Evolutionary conservation across 441 rosid genomes (phyloP).

Genomic region (Euphorbia corollata): DNA sequence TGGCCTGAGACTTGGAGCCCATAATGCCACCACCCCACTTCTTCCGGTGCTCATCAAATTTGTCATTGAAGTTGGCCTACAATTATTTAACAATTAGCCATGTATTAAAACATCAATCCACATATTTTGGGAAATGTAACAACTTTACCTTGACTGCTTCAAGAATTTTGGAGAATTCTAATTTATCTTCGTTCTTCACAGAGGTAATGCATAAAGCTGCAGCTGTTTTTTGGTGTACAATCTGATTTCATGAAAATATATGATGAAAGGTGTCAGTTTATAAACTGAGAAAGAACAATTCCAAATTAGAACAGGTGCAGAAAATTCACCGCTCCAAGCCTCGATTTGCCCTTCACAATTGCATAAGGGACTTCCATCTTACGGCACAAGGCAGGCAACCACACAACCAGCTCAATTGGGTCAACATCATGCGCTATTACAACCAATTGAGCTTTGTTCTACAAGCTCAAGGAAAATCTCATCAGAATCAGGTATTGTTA

Average conservation of each 20-base stretch:
- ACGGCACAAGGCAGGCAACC: constrained; percentile 85
- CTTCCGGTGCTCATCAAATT: constrained; percentile 78
- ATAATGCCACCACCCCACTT: constrained; percentile 94
- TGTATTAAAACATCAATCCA: no score
- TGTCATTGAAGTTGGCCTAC: constrained; percentile 86
- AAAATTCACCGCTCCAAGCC: constrained; percentile 63
- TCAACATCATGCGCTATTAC: constrained; percentile 92
- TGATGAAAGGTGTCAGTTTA: background rate
- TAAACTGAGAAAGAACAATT: background rate
- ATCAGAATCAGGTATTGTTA: background rate
- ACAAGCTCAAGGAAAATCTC: constrained; percentile 5
- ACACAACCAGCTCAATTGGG: constrained; percentile 85
- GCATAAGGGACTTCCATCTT: constrained; percentile 97
- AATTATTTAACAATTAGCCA: background rate
- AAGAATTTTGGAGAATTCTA: constrained; percentile 68
- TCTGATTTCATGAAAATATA: constrained; percentile 26
- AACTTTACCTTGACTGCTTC: constrained; percentile 68
- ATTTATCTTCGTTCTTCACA: constrained; percentile 74
- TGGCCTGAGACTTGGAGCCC: constrained; percentile 90
- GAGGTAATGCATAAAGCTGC: constrained; percentile 71
- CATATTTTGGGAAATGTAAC: no score
- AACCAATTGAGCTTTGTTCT: constrained; percentile 88
- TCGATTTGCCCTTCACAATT: constrained; percentile 87
- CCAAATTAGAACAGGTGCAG: background rate
- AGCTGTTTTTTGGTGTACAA: constrained; percentile 87